Evolutionary conservation across 108 stramenopile species (phyloP), one percentile per base, ranked within the genome.

Genomic region (Nitzschia sp.): DNA sequence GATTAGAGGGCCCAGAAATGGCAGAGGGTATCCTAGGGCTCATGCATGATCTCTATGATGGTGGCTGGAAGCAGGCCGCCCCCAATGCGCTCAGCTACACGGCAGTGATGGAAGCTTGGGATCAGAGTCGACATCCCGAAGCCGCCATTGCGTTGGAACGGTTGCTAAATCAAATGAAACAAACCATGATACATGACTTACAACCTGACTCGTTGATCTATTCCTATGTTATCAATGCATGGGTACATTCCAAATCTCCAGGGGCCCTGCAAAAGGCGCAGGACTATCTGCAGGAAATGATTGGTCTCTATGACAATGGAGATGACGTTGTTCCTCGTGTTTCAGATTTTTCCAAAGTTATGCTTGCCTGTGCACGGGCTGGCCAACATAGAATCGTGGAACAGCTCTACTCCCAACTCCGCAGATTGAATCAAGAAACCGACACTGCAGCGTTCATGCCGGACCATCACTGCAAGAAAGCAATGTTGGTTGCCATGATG

Each of bases 21-120:
- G 88, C 85, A 12, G 65, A 71, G 8, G 74, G 76, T 11, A 29
- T 90, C 2, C 58, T 90, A 34, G 48, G 70, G 9, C 59, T 70
- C 71, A 83, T 90, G 80, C 67, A 80, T 39, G 67, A 81, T 41
- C 50, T 76, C 38, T 74, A 80, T 41, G 69, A 70, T 2, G 57
- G 39, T 41, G 74, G 63, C n/a, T 71, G 62, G 62, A 54, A 20
- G 1, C 50, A 69, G 11, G 63, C 70, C 14, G 54, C 42, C 14
- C 80, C 80, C 7, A 71, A 75, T 54, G 41, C 59, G 8, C 41
- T 64, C 14, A 76, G 65, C 29, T 80, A 75, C 54, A 11, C 57
- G 10, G 69, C 67, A 41, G 48, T 58, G 17, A 68, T 80, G 67
- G 69, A 72, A 24, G 74, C 80, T 10, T 75, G 70, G 71, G 50